Conservation (phyloP, 1,284 basidiomycete genomes). For the Volvariella surrecta region DNA sequence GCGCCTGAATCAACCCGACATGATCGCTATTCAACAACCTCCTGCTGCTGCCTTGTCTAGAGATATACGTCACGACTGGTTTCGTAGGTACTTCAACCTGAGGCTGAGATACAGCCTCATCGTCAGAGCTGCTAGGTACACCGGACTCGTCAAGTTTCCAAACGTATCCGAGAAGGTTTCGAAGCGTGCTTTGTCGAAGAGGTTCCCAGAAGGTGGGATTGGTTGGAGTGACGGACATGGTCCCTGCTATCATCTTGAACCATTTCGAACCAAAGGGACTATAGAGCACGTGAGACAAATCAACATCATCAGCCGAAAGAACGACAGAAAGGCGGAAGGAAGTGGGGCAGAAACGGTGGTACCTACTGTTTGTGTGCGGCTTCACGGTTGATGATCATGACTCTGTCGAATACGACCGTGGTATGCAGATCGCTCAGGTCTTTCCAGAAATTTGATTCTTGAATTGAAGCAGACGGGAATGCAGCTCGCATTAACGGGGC, state of each 20-base stretch:
- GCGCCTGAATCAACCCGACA: slow-evolving; percentile 20
- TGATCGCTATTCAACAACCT: slow-evolving; percentile 24
- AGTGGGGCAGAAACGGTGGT: slow-evolving; percentile 1
- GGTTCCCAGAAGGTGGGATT: slow-evolving; percentile 28
- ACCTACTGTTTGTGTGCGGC: slow-evolving; percentile 27
- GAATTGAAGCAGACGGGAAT: slow-evolving; percentile 26
- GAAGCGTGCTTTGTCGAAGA: slow-evolving; percentile 22
- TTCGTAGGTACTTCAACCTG: neutral
- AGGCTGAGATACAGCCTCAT: neutral
- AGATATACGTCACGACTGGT: slow-evolving; percentile 32
- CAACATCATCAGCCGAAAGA: slow-evolving; percentile 1
- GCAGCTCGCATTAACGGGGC: slow-evolving; percentile 30
- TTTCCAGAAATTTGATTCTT: slow-evolving; percentile 25
- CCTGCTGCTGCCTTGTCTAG: slow-evolving; percentile 24
- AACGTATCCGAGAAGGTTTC: slow-evolving; percentile 23
- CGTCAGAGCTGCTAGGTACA: neutral
- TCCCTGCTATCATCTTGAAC: slow-evolving; percentile 32
- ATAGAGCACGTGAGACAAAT: slow-evolving; percentile 3
- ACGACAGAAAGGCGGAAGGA: slow-evolving; percentile 5
- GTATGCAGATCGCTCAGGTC: slow-evolving; percentile 21
- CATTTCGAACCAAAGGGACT: slow-evolving; percentile 23
- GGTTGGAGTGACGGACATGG: slow-evolving; percentile 20
- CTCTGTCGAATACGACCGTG: slow-evolving; percentile 29
- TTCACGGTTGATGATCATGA: slow-evolving; percentile 24
- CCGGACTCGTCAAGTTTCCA: slow-evolving; percentile 5